phyloP scores from a whole-genome alignment of 805 yeast species.

The Hanseniaspora clermontiae region DNA sequence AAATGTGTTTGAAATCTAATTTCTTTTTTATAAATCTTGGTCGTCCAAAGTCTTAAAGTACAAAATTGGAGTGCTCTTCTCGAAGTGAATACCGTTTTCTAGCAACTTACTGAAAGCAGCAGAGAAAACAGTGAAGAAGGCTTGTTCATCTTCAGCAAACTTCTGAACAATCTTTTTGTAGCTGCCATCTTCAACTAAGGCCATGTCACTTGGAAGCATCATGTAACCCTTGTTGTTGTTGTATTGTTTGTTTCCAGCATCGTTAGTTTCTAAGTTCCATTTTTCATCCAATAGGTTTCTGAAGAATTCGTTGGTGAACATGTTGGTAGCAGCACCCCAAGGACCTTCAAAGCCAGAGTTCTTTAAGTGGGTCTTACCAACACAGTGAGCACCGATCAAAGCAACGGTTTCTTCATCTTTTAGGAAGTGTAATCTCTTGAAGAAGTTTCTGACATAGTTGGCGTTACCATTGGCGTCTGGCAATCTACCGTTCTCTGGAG shows the following conservation, averaged over 20 bases:
- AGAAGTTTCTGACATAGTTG: constrained; percentile 50
- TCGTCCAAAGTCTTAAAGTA: constrained; percentile 58
- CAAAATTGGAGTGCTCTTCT: constrained; percentile 34
- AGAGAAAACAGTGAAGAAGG: constrained; percentile 53
- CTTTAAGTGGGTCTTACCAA: constrained; percentile 60
- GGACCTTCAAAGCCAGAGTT: constrained; percentile 78
- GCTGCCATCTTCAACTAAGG: constrained; percentile 47
- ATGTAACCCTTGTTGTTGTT: constrained; percentile 54
- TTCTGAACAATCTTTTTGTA: constrained; percentile 49
- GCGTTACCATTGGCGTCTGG: constrained; percentile 63
- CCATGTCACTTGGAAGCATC: constrained; percentile 81
- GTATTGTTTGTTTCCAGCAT: constrained; percentile 47
- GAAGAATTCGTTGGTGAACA: constrained; percentile 64
- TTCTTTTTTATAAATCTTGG: constrained; percentile 31
- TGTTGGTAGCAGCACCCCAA: constrained; percentile 74
- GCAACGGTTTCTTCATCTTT: constrained; percentile 62
- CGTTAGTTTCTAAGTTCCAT: constrained; percentile 46
- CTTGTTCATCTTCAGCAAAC: constrained; percentile 54
- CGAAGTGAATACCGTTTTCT: constrained; percentile 65
- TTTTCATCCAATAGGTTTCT: constrained; percentile 41
- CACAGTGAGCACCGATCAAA: constrained; percentile 60
- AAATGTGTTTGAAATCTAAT: too few relatives aligned
- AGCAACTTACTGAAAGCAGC: constrained; percentile 55
- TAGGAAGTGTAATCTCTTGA: constrained; percentile 48
- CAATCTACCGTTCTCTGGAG: constrained; percentile 56